Percentiles rank a stretch among this genome's conserved stretches.
phyloP scores from a whole-genome alignment of 257 asterid genomes.

The Buddleja alternifolia region DNA sequence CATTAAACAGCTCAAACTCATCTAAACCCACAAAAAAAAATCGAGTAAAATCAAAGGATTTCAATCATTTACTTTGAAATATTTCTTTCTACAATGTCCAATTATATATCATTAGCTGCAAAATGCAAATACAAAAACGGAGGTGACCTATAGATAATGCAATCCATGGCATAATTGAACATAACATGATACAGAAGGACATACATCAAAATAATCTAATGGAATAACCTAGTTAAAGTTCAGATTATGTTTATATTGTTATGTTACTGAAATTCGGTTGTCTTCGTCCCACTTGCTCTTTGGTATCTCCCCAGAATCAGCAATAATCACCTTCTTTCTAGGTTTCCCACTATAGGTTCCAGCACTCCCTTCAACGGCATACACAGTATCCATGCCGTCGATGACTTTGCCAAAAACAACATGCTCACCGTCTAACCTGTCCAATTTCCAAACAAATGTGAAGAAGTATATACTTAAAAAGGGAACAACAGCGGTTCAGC shows the following conservation, averaged over 20 bases:
- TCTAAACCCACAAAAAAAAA: no score
- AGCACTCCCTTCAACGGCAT: constrained; percentile 92
- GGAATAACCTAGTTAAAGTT: constrained; percentile 20
- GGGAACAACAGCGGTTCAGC: no score
- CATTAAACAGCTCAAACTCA: no score
- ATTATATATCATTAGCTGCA: constrained; percentile 9
- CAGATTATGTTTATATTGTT: constrained; percentile 19
- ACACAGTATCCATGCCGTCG: constrained; percentile 96
- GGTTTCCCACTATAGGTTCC: constrained; percentile 98
- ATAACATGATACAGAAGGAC: constrained; percentile 25
- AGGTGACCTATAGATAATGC: constrained; percentile 12
- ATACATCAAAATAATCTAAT: constrained; percentile 14
- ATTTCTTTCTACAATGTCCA: constrained; percentile 8
- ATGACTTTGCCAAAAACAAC: constrained; percentile 90
- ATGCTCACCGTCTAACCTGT: constrained; percentile 95
- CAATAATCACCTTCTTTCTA: constrained; percentile 81
- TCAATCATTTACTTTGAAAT: background rate
- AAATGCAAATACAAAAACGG: background rate
- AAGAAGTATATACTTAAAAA: background rate
- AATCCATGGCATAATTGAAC: background rate
- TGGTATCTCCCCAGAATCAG: constrained; percentile 92
- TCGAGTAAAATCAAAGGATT: no score
- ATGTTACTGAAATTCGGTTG: constrained; percentile 35
- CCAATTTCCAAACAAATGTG: background rate
- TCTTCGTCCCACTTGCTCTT: constrained; percentile 87